Evolutionary conservation across 345 rosid genomes (phyloP).

Genomic region (Turnera subulata): DNA sequence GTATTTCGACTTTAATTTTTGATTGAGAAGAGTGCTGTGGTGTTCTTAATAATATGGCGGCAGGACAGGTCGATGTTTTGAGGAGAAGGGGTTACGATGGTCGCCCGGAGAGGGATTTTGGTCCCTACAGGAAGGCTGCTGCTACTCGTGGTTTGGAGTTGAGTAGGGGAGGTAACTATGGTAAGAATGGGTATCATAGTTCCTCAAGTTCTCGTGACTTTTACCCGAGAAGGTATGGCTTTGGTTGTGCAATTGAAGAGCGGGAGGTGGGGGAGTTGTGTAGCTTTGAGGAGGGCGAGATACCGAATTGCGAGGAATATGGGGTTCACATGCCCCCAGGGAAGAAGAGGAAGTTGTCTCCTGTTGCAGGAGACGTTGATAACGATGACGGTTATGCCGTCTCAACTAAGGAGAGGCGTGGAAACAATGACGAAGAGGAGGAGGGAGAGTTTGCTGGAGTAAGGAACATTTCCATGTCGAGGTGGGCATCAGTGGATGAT

Average conservation of each 20-base stretch:
- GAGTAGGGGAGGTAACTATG: slow-evolving; percentile 8
- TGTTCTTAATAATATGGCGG: slow-evolving; percentile 65
- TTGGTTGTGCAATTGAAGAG: slow-evolving; percentile 13
- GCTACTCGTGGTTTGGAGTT: slow-evolving; percentile 18
- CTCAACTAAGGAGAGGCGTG: slow-evolving; percentile 4
- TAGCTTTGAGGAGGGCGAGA: slow-evolving; percentile 20
- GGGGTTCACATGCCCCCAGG: slow-evolving; percentile 33
- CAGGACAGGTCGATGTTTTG: slow-evolving; percentile 57
- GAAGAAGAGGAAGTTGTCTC: slow-evolving; percentile 68
- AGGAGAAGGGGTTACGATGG: slow-evolving; percentile 35
- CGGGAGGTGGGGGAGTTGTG: slow-evolving; percentile 1
- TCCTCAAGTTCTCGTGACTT: not conserved
- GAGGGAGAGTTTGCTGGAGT: slow-evolving; percentile 36
- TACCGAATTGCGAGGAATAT: slow-evolving; percentile 8
- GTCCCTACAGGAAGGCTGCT: slow-evolving; percentile 26
- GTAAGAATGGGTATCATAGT: slow-evolving; percentile 1
- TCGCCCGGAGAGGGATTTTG: slow-evolving; percentile 20
- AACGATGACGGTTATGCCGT: slow-evolving; percentile 22
- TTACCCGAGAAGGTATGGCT: slow-evolving; percentile 17
- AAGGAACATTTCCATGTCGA: slow-evolving; percentile 43
- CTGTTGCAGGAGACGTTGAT: slow-evolving; percentile 43
- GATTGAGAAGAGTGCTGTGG: too few species aligned
- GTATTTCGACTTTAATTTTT: too few species aligned
- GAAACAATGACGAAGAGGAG: slow-evolving; percentile 30
- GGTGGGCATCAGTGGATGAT: slow-evolving; percentile 61